These are phyloP conservation scores for Cardamine resedifolia DNA, from an alignment of 345 rosid species.

Conservation along the genomic window DNA sequence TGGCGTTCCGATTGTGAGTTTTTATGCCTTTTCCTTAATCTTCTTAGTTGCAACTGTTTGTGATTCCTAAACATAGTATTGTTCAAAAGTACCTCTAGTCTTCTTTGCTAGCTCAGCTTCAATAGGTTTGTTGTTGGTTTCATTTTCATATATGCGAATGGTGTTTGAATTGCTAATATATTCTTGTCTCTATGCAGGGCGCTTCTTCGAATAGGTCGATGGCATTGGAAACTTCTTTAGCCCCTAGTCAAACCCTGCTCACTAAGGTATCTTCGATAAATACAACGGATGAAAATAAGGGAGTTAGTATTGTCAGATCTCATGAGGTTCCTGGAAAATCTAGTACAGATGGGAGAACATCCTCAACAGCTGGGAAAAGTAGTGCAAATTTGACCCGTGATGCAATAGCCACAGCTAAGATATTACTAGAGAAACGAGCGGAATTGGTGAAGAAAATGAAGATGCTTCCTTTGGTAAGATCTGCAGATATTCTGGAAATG, in stretches of 20 bases:
- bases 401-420: conserved; percentile 89
- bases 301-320: conserved; percentile 95
- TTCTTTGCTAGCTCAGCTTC: conserved; percentile 11
- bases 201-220: conserved; percentile 40
- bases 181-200: conserved; percentile 49
- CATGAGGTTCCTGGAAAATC: conserved; percentile 99
- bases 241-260: conserved; percentile 51
- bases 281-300: conserved; percentile 98
- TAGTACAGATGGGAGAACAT: conserved; percentile 94
- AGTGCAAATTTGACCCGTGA: conserved; percentile 82
- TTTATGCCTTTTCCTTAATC: background rate
- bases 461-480: conserved; percentile 65
- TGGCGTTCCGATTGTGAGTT: conserved; percentile 55
- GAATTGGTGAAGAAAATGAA: conserved; percentile 65
- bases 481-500: background rate
- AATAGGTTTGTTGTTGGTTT: background rate
- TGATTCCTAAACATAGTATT: background rate
- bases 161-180: conserved; percentile 5
- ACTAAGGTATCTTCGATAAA: conserved; percentile 96
- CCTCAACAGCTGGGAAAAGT: conserved; percentile 75
- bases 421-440: conserved; percentile 69
- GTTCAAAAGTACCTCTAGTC: background rate
- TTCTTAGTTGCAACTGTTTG: background rate
- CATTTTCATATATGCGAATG: background rate
- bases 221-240: conserved; percentile 46